phyloP scores from a whole-genome alignment of 163 green algal genomes.

The Scenedesmus sp. region DNA sequence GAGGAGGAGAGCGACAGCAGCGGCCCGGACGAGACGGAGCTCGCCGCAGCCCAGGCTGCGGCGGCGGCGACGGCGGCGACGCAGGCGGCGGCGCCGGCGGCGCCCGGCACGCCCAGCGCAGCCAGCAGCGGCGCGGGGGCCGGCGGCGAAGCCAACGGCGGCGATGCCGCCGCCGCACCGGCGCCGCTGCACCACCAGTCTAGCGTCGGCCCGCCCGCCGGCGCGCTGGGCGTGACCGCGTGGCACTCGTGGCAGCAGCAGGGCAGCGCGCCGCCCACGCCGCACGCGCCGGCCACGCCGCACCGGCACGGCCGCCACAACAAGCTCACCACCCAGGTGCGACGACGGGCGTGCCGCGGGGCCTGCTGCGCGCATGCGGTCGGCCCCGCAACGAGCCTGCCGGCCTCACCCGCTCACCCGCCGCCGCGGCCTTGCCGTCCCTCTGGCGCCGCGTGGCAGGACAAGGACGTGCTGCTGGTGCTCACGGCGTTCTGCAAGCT shows the following conservation, averaged over 20 bases:
- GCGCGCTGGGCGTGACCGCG: neutral
- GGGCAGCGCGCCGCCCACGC: neutral
- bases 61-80: neutral
- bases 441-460: too few relatives aligned
- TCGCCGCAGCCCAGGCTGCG: slow-evolving; percentile 13
- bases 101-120: neutral
- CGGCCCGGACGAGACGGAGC: slow-evolving; percentile 8
- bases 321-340: slow-evolving; percentile 20
- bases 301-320: neutral
- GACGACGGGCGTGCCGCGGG: too few relatives aligned
- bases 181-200: neutral
- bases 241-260: slow-evolving; percentile 24
- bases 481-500: slow-evolving; percentile 73
- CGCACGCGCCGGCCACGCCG: neutral
- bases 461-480: slow-evolving; percentile 85
- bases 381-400: too few relatives aligned
- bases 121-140: neutral
- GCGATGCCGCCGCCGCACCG: neutral
- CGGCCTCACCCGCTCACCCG: too few relatives aligned
- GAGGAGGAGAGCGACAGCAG: slow-evolving; percentile 16
- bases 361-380: too few relatives aligned
- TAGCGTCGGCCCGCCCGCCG: slow-evolving; percentile 11
- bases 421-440: too few relatives aligned
- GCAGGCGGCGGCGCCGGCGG: neutral
- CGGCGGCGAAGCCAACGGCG: neutral